Evolutionary conservation across 345 rosid species (phyloP).

Genomic region (Citrus australasica): DNA sequence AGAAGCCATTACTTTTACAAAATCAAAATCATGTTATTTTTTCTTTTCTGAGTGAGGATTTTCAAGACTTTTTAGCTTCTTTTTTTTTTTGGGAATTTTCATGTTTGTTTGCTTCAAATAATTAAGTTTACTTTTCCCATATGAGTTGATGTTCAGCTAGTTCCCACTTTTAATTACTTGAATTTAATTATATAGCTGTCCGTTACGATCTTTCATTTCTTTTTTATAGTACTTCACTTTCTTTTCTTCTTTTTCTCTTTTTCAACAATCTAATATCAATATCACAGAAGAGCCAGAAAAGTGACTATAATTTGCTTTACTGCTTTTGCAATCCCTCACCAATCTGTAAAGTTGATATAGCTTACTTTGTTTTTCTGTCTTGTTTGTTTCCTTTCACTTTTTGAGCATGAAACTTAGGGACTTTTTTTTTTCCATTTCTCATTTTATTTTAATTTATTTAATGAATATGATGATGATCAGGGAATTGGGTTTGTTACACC

Average conservation of each 20-base stretch:
- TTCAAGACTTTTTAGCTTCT: constrained; percentile 3
- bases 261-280: too few relatives aligned
- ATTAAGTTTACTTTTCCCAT: neutral
- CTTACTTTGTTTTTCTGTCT: constrained; percentile 18
- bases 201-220: constrained; percentile 17
- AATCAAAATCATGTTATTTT: constrained; percentile 12
- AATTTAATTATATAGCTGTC: constrained; percentile 1
- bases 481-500: constrained; percentile 31
- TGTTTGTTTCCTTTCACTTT: constrained; percentile 18
- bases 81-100: neutral
- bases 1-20: constrained; percentile 8
- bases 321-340: constrained; percentile 21
- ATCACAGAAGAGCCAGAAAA: constrained; percentile 8
- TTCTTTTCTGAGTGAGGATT: constrained; percentile 1
- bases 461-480: constrained; percentile 20
- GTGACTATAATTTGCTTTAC: constrained; percentile 18
- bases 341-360: constrained; percentile 7
- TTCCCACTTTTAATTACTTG: constrained; percentile 16
- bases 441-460: neutral
- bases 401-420: constrained; percentile 18
- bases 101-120: neutral
- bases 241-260: neutral
- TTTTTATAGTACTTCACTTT: constrained; percentile 17
- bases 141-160: constrained; percentile 21
- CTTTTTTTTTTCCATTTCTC: constrained; percentile 2